phyloP scores from a whole-genome alignment of 495 filamentous ascomycete species.

The Neurospora africana region DNA sequence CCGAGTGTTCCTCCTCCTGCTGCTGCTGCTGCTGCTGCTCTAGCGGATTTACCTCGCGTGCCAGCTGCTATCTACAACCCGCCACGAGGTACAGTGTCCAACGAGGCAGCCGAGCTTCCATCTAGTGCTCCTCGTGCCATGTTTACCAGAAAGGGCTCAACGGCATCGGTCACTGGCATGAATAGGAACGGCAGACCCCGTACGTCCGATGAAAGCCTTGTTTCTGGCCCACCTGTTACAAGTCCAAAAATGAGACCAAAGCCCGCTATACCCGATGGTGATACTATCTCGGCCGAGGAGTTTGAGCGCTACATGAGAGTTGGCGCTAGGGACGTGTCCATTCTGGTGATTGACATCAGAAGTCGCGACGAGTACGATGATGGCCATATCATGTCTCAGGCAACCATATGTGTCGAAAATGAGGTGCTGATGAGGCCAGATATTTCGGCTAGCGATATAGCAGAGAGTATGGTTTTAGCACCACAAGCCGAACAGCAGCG shows the following conservation, averaged over 20 bases:
- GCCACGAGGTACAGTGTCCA: conserved; percentile 43
- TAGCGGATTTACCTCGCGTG: conserved; percentile 54
- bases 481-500: conserved; percentile 61
- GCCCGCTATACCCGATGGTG: conserved; percentile 43
- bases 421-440: conserved; percentile 56
- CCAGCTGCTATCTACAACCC: conserved; percentile 86
- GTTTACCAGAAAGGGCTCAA: conserved; percentile 38
- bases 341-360: conserved; percentile 81
- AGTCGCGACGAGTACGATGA: conserved; percentile 70
- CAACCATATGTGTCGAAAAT: conserved; percentile 87
- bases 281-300: conserved; percentile 52
- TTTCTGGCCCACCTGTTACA: conserved; percentile 14
- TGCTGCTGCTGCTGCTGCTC: conserved; percentile 19
- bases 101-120: conserved; percentile 38
- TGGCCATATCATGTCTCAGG: conserved; percentile 75
- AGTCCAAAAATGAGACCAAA: conserved; percentile 15
- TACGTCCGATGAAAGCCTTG: conserved; percentile 21
- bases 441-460: conserved; percentile 77
- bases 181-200: conserved; percentile 10
- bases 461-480: conserved; percentile 69
- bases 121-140: conserved; percentile 38
- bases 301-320: conserved; percentile 51
- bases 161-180: conserved; percentile 21
- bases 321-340: conserved; percentile 39
- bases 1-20: conserved; percentile 44